Evolutionary conservation across 257 asterid species (phyloP).

Genomic region (Capsicum baccatum): DNA sequence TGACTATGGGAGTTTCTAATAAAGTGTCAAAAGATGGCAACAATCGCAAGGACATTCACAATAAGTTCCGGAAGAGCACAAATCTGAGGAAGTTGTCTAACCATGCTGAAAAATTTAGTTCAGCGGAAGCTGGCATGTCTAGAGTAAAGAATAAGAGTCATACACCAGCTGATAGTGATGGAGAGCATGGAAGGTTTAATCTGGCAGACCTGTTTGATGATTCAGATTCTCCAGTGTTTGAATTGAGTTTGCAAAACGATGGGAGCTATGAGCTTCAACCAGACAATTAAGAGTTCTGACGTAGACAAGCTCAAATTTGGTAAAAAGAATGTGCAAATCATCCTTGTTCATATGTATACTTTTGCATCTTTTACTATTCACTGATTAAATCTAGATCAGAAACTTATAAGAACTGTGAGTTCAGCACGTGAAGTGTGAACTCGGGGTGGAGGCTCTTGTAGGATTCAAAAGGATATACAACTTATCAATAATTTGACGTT

Average conservation of each 20-base stretch:
- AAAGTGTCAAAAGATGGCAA: conserved; percentile 38
- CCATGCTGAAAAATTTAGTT: conserved; percentile 38
- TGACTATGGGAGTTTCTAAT: not conserved
- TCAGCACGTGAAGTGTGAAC: not conserved
- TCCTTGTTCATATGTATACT: conserved; percentile 25
- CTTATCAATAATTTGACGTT: not conserved
- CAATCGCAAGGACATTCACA: conserved; percentile 35
- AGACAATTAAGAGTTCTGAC: conserved; percentile 36
- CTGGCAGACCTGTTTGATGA: conserved; percentile 34
- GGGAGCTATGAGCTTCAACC: conserved; percentile 63
- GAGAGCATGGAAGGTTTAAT: conserved; percentile 37
- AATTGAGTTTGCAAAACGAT: conserved; percentile 66
- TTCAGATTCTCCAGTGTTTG: conserved; percentile 51
- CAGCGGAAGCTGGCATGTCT: conserved; percentile 38
- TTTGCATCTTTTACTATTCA: not conserved
- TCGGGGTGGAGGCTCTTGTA: not conserved
- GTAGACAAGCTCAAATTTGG: conserved; percentile 14
- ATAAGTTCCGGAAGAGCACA: conserved; percentile 45
- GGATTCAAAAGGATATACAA: not conserved
- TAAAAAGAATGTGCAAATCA: not conserved
- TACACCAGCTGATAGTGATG: conserved; percentile 25
- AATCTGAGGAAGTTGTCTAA: conserved; percentile 37
- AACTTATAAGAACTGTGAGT: not conserved
- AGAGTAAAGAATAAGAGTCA: conserved; percentile 33
- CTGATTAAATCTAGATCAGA: not conserved